Evolutionary conservation across 2,329 filamentous ascomycete genomes (phyloP), one percentile per base, ranked within the genome.

Genomic region (Penicillium polonicum): DNA sequence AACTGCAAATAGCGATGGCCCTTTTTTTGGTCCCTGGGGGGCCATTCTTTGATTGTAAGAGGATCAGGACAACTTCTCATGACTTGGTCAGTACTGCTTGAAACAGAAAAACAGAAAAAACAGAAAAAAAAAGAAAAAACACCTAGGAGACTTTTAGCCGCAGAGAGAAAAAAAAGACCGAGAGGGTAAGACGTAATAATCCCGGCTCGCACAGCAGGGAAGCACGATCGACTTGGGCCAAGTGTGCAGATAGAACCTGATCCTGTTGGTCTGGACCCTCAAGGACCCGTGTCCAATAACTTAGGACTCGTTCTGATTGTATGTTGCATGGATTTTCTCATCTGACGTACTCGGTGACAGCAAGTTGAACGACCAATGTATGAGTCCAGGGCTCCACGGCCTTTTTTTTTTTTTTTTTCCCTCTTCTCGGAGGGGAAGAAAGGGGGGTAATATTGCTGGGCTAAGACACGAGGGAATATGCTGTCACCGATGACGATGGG

Each of bases 401-500:
- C 29, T 17, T 27, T 33, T 36, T 36, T 23, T 55, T 35, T 21
- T n/a, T 38, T 27, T 15, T 41, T 36, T 31, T 51, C 29, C 13
- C 19, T 29, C 17, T 15, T 33, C 9, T 38, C 12, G 25, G 43
- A 43, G 48, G 27, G 46, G 43, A 29, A 29, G 42, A 25, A 15
- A 35, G 19, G 41, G 44, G 42, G 44, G 42, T 46, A 36, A 25
- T 52, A 44, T 51, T 44, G 53, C 10, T 51, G 41, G 21, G 42
- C 49, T 48, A 33, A 33, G 12, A 62, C 60, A 60, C 57, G 49
- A 55, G 41, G 31, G 35, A 54, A 48, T 53, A 65, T 65, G 61
- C 61, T 61, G 60, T 65, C 61, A 65, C 63, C 61, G 61, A 63
- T 66, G 63, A 66, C 64, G 64, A 60, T 50, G 38, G n/a, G n/a